Base-by-base conservation (phyloP, 129 eudicot species). In the Calendula officinalis region DNA sequence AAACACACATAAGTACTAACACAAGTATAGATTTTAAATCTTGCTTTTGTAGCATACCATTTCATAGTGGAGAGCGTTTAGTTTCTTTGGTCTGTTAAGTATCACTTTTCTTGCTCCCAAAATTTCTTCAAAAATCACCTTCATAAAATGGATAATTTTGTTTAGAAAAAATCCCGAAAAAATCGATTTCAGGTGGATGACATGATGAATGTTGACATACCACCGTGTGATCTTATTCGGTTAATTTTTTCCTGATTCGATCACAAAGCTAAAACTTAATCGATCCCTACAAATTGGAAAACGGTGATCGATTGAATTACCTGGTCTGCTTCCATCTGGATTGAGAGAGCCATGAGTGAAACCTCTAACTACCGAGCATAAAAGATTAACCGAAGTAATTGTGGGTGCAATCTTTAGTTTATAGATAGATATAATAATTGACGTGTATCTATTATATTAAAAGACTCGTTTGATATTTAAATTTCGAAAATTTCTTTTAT, bases 91-190 rank as follows among this genome's bases (percentile, higher is more conserved):
- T 55, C 83, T 78, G 59, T 78, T 78, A 10, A 78, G 64, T 43
- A 61, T 55, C 37, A 67, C 30, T 2, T 22, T 22, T 22, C 30
- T 22, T 36, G 46, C 60, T 17, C 83, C 78, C 5, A 8, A 16
- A 43, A 17, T 48, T 40, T 72, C 78, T 51, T 78, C 79, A 62
- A 78, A 72, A 11, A 73, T 44, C 57, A 78, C 78, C 82, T 78
- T 41, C 45, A 61, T 36, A 62, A 40, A 54, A 17, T 48, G 15
- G 3, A 12, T 9, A 16, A 7, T 40, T 64, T 6, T 16, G 8
- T 32, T 34, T 11, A 4, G 35, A 34, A 34, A 3, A 34, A 11
- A n/a, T 33, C 40, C 1, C 35, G 30, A n/a, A n/a, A n/a, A n/a
- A n/a, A n/a, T n/a, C n/a, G n/a, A n/a, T n/a, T n/a, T n/a, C n/a